Evolutionary conservation across 345 rosid species (phyloP).

Genomic region (Kandelia obovata): DNA sequence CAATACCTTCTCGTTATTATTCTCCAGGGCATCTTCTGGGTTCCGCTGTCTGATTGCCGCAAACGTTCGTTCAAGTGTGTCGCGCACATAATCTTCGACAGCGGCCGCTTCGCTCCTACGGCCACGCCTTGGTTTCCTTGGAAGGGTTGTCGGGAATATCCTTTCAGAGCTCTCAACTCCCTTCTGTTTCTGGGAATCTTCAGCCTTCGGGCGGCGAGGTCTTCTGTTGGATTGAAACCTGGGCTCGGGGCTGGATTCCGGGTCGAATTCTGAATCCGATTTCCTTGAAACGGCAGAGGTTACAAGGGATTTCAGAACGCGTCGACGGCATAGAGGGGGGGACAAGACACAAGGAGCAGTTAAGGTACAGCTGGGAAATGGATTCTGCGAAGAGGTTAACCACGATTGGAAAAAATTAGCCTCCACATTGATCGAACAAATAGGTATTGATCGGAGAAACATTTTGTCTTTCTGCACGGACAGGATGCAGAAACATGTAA

Average conservation of each 20-base stretch:
- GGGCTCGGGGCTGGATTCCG: conserved; percentile 31
- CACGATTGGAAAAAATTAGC: conserved; percentile 3
- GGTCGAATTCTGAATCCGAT: conserved; percentile 36
- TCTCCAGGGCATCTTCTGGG: conserved; percentile 45
- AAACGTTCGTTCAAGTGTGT: conserved; percentile 59
- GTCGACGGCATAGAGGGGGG: background rate
- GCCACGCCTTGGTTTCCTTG: conserved; percentile 64
- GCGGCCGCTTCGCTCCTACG: conserved; percentile 77
- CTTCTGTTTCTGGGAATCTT: conserved; percentile 14
- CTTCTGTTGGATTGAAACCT: conserved; percentile 24
- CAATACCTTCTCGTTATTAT: conserved; percentile 37
- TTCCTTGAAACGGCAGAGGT: conserved; percentile 42
- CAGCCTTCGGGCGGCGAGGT: conserved; percentile 14
- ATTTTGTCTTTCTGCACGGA: conserved; percentile 16
- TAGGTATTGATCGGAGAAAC: conserved; percentile 15
- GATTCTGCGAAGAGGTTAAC: conserved; percentile 5
- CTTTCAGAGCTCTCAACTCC: conserved; percentile 21
- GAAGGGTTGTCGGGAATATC: conserved; percentile 41
- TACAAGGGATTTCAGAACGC: conserved; percentile 16
- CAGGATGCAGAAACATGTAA: no score
- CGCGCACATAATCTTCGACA: conserved; percentile 76
- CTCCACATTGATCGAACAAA: conserved; percentile 6
- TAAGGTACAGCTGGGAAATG: background rate
- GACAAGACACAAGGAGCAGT: background rate
- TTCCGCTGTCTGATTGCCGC: conserved; percentile 53